Evolutionary conservation across 2,329 filamentous ascomycete genomes (phyloP), one percentile per base, ranked within the genome.

Genomic region (Nemania sp.): DNA sequence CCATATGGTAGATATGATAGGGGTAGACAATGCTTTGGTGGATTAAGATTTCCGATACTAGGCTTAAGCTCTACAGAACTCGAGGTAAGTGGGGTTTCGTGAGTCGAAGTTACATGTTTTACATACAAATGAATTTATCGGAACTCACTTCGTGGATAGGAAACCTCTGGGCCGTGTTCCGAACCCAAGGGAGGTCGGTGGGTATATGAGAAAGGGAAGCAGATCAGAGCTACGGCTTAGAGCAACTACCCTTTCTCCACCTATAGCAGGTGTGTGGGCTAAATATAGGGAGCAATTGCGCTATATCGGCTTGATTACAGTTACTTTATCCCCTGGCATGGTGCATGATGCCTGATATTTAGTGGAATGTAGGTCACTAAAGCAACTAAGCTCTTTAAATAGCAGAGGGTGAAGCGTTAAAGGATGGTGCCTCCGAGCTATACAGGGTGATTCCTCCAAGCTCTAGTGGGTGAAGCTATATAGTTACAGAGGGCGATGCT

Each of bases 161-260:
- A 54, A n/a, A 11, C 52, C 52, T 54, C 29, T 38, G n/a, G 22
- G n/a, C 29, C 29, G 52, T 54, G 52, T 38, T 54, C 22, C 20
- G 18, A 24, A 5, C 18, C 52, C 29, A 38, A 54, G 5, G 35
- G 52, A 29, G 52, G 52, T 41, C 53, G 53, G 53, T 56, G 32
- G 53, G 53, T 56, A 56, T 59, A 35, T 49, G 41, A 58, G 41
- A 45, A 58, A 49, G 55, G 18, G 24, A 58, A 45, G 22, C 15
- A 2, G 38, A 10, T 57, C 18, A 2, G 24, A 54, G n/a, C 51
- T 26, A 22, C 27, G 27, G 18, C 29, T 54, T 3, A 15, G 51
- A 54, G 6, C 20, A 15, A 20, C 15, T n/a, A 35, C 18, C 13
- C 51, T 20, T 3, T 18, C 27, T 54, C 51, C 5, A 8, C 18